Evolutionary conservation across 495 filamentous ascomycete species (phyloP).

Genomic region (Durotheca rogersii): DNA sequence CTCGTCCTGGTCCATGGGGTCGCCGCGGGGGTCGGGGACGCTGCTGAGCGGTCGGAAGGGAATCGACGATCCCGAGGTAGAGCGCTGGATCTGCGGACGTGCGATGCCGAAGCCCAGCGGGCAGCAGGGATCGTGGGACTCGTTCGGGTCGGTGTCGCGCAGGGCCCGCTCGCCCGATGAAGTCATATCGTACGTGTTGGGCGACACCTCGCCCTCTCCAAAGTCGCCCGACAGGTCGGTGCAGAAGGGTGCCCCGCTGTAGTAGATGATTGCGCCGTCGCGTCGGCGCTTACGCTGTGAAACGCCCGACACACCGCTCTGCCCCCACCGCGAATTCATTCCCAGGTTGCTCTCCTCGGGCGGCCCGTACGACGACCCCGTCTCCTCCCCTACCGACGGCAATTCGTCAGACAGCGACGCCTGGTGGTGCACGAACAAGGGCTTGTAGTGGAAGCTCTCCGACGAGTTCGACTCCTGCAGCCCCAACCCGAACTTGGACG

Average conservation of each 20-base stretch:
- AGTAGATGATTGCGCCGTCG: constrained; percentile 78
- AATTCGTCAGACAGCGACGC: constrained; percentile 44
- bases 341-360: constrained; percentile 44
- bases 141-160: constrained; percentile 7
- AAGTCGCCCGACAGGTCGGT: constrained; percentile 71
- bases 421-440: constrained; percentile 55
- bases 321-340: constrained; percentile 41
- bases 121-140: too few species aligned
- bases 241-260: constrained; percentile 71
- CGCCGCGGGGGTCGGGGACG: constrained; percentile 7
- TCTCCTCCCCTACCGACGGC: constrained; percentile 44
- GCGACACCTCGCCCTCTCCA: constrained; percentile 40
- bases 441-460: constrained; percentile 62
- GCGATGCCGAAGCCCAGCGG: constrained; percentile 22
- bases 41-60: constrained; percentile 46
- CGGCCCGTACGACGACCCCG: constrained; percentile 34
- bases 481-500: constrained; percentile 39
- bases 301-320: constrained; percentile 45
- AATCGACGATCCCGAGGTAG: constrained; percentile 47
- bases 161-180: constrained; percentile 36
- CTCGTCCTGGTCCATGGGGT: constrained; percentile 25
- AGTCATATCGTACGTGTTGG: constrained; percentile 41
- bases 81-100: constrained; percentile 33
- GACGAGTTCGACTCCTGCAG: constrained; percentile 39
- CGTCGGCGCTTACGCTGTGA: constrained; percentile 47